phyloP scores from a whole-genome alignment of 2,329 filamentous ascomycete species.

The Curvularia lunata region DNA sequence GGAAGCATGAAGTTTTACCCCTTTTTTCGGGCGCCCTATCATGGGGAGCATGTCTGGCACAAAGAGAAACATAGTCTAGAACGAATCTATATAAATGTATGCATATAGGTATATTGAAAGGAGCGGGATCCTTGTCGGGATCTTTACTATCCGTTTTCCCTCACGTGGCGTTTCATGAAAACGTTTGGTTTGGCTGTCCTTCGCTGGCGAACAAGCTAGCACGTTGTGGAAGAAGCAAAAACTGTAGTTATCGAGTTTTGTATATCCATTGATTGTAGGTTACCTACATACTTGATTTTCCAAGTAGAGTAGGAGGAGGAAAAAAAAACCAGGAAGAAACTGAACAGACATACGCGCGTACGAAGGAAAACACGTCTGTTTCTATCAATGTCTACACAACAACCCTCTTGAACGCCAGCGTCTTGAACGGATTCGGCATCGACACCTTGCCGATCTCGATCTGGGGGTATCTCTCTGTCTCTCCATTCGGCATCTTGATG shows the following conservation, averaged over 20 bases:
- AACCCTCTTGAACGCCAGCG: slow-evolving; percentile 28
- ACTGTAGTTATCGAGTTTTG: no score
- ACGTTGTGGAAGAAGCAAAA: no score
- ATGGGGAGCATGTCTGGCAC: not conserved
- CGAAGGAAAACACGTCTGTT: no score
- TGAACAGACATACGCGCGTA: no score
- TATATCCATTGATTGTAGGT: no score
- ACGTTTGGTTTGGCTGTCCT: no score
- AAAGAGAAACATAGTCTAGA: not conserved
- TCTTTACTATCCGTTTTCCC: no score
- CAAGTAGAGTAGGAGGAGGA: no score
- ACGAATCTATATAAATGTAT: not conserved
- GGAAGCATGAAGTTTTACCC: not conserved
- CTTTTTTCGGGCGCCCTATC: not conserved
- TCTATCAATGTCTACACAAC: slow-evolving; percentile 3
- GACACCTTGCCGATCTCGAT: slow-evolving; percentile 21
- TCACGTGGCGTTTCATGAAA: no score
- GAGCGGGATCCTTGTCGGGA: not conserved
- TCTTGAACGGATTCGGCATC: slow-evolving; percentile 23
- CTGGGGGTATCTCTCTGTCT: slow-evolving; percentile 24
- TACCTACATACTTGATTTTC: no score
- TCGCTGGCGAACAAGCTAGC: no score
- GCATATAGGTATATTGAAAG: not conserved
- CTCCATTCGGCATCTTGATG: slow-evolving; percentile 30
- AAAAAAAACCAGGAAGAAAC: no score